Evolutionary conservation across 768 basidiomycete genomes (phyloP).

Genomic region (Lanmaoa rubissima): DNA sequence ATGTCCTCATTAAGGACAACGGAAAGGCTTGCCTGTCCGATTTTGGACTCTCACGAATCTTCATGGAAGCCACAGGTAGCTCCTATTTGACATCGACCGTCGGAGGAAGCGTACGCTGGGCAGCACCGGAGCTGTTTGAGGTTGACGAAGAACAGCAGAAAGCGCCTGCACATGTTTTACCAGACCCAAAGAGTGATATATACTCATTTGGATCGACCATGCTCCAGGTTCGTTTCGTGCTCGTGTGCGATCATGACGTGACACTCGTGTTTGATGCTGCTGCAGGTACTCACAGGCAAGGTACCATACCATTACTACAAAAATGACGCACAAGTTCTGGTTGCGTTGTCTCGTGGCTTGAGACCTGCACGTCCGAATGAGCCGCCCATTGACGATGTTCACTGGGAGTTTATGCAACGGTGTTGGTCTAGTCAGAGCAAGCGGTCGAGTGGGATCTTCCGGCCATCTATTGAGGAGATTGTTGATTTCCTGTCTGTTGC

Average conservation of each 20-base stretch:
- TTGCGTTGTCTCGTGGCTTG: slow-evolving; percentile 15
- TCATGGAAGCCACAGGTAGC: slow-evolving; percentile 22
- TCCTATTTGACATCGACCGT: slow-evolving; percentile 33
- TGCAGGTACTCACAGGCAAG: slow-evolving; percentile 29
- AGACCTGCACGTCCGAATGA: slow-evolving; percentile 8
- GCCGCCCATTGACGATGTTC: neutral
- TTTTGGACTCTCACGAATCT: slow-evolving; percentile 36
- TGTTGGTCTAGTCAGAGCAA: slow-evolving; percentile 28
- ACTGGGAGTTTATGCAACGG: slow-evolving; percentile 21
- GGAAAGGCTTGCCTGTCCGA: slow-evolving; percentile 35
- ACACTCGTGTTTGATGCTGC: neutral
- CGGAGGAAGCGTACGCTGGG: slow-evolving; percentile 48
- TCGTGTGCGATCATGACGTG: neutral
- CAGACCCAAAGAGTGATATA: slow-evolving; percentile 36
- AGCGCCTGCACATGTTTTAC: slow-evolving; percentile 10
- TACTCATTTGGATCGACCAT: slow-evolving; percentile 41
- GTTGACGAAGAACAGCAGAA: slow-evolving; percentile 26
- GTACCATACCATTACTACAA: slow-evolving; percentile 25
- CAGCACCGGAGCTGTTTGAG: slow-evolving; percentile 41
- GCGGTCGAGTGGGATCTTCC: neutral
- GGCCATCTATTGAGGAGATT: slow-evolving; percentile 18
- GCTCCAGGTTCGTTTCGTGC: slow-evolving; percentile 21
- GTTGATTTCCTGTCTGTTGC: slow-evolving; percentile 18
- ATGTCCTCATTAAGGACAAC: slow-evolving; percentile 35
- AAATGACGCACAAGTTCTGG: slow-evolving; percentile 24